phyloP scores from a whole-genome alignment of 1,284 basidiomycete species.

The Fistulina hepatica region DNA sequence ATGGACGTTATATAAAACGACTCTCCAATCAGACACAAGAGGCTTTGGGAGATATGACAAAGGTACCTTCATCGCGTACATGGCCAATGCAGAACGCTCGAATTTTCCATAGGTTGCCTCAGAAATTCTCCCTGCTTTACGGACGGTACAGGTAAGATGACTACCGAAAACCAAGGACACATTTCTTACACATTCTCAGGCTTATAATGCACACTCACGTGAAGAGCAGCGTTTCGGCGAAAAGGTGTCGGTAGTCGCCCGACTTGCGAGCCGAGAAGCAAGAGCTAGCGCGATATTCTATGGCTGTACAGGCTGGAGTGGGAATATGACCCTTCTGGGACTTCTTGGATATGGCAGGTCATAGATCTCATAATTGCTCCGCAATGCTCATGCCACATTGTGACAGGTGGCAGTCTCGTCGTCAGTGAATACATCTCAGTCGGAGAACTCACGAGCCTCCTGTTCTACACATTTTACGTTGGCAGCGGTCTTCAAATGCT shows the following conservation, averaged over 20 bases:
- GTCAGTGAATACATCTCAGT: slow-evolving; percentile 81
- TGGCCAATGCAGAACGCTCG: too few species aligned
- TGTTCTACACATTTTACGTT: slow-evolving; percentile 90
- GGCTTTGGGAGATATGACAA: slow-evolving; percentile 90
- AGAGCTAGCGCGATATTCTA: slow-evolving; percentile 89
- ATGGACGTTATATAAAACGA: slow-evolving; percentile 89
- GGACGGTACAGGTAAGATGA: too few species aligned
- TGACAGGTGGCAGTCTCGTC: slow-evolving; percentile 78
- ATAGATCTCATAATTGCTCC: neutral
- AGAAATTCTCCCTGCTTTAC: slow-evolving; percentile 86
- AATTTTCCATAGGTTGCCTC: too few species aligned
- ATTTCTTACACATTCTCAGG: too few species aligned
- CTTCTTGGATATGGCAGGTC: slow-evolving; percentile 78
- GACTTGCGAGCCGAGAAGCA: slow-evolving; percentile 80
- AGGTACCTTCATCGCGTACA: too few species aligned
- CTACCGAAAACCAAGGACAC: too few species aligned
- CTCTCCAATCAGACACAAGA: slow-evolving; percentile 91
- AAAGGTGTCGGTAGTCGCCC: slow-evolving; percentile 60
- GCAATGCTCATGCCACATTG: neutral
- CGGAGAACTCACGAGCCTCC: slow-evolving; percentile 81
- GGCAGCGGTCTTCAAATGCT: slow-evolving; percentile 73
- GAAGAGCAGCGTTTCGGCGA: slow-evolving; percentile 66
- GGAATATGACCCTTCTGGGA: slow-evolving; percentile 85
- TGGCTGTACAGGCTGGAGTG: slow-evolving; percentile 88
- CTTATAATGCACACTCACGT: slow-evolving; percentile 70